Percentiles rank a stretch among this genome's conserved stretches.
Conservation (phyloP, 2,329 filamentous ascomycete genomes). For the Calonectria hawksworthii region DNA sequence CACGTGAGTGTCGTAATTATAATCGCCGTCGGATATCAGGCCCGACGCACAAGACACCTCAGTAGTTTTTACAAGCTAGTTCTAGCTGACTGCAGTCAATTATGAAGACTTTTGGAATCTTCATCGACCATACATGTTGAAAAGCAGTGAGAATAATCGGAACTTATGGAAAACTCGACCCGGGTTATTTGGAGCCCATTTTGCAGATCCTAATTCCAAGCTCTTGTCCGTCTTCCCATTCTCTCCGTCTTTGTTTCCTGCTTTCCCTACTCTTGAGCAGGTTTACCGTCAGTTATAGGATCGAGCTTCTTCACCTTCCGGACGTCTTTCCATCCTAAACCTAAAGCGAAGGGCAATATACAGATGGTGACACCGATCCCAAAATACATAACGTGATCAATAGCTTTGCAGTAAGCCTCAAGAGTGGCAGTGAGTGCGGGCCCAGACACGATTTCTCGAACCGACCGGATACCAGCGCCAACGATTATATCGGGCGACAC, state of each 20-base stretch:
- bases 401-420: background rate
- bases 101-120: too few species aligned
- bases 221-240: background rate
- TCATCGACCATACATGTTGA: too few species aligned
- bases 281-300: constrained; percentile 22
- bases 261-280: background rate
- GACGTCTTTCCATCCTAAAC: background rate
- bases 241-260: background rate
- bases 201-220: too few species aligned
- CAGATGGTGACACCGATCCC: background rate
- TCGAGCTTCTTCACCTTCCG: background rate
- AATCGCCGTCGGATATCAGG: too few species aligned
- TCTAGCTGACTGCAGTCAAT: too few species aligned
- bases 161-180: too few species aligned
- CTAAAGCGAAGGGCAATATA: background rate
- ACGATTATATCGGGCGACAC: background rate
- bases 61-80: too few species aligned
- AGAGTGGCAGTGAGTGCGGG: background rate
- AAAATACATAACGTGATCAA: background rate
- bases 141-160: too few species aligned
- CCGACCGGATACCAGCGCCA: background rate
- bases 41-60: too few species aligned
- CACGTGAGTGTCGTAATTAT: too few species aligned
- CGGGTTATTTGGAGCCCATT: too few species aligned
- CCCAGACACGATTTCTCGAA: background rate